Percentiles rank a stretch among this genome's conserved stretches.
phyloP scores from a whole-genome alignment of 352 stramenopile genomes.

The Pseudoperonospora humuli region DNA sequence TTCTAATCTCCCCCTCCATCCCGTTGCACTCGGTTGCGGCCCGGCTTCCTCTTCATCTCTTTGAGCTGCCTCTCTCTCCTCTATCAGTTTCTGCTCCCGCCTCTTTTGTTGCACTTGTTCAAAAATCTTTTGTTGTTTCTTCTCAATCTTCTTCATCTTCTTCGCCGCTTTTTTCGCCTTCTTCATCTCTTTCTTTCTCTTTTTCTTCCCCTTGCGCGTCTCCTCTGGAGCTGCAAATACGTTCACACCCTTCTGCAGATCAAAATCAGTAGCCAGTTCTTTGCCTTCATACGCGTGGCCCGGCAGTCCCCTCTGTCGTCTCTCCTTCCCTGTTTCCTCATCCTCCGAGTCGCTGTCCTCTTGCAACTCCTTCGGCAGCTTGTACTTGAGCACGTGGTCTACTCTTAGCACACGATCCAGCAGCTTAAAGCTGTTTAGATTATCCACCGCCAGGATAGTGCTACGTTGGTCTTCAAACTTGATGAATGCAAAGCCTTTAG shows the following conservation, averaged over 20 bases:
- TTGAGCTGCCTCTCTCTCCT: constrained; percentile 13
- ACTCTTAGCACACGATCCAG: constrained; percentile 91
- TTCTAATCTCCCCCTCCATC: constrained; percentile 60
- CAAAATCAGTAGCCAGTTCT: constrained; percentile 58
- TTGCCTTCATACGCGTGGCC: constrained; percentile 87
- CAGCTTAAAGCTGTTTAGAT: constrained; percentile 89
- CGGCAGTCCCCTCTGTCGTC: constrained; percentile 40
- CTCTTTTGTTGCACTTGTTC: constrained; percentile 38
- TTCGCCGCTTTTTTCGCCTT: constrained; percentile 51
- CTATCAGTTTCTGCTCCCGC: constrained; percentile 26
- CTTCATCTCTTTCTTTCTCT: constrained; percentile 40
- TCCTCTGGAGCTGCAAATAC: constrained; percentile 67
- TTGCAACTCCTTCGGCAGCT: constrained; percentile 88
- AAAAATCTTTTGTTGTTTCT: constrained; percentile 42
- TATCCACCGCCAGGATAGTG: constrained; percentile 97
- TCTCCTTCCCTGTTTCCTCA: constrained; percentile 21
- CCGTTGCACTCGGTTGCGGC: constrained; percentile 36
- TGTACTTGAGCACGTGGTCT: constrained; percentile 97
- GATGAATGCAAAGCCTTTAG: constrained; percentile 92
- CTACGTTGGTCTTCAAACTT: constrained; percentile 96
- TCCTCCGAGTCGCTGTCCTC: constrained; percentile 63
- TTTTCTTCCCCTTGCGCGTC: constrained; percentile 50
- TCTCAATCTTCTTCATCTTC: constrained; percentile 44
- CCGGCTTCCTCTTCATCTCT: constrained; percentile 2
- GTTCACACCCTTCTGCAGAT: constrained; percentile 73